These are phyloP conservation scores for Xylaria sp. DNA, from an alignment of 2,329 filamentous ascomycete genomes.

Conservation along the genomic window DNA sequence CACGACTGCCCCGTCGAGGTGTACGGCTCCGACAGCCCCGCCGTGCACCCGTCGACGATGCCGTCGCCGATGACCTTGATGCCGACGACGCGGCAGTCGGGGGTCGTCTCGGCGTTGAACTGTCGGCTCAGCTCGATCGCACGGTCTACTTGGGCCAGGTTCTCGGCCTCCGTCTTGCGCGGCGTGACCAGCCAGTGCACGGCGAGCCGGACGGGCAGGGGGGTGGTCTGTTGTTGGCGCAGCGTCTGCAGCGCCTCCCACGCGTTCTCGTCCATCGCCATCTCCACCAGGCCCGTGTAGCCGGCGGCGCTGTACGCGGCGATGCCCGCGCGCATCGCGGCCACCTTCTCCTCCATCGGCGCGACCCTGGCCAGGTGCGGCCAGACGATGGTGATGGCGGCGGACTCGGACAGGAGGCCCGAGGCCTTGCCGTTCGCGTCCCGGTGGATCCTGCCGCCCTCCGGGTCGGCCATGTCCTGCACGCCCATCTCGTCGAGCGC, in stretches of 20 bases:
- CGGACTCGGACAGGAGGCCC: constrained; percentile 57
- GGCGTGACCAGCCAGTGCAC: constrained; percentile 60
- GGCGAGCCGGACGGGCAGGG: constrained; percentile 51
- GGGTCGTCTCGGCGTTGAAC: constrained; percentile 48
- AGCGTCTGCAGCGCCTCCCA: constrained; percentile 54
- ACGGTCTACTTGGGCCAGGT: constrained; percentile 52
- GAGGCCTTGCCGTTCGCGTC: constrained; percentile 49
- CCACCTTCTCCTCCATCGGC: constrained; percentile 50
- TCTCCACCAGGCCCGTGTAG: constrained; percentile 59
- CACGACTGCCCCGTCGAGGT: constrained; percentile 47
- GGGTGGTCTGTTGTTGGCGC: constrained; percentile 37
- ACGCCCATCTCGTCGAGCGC: constrained; percentile 55
- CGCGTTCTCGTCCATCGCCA: constrained; percentile 61
- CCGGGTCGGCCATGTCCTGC: constrained; percentile 48
- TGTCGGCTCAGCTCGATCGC: constrained; percentile 50
- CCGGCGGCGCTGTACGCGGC: constrained; percentile 52
- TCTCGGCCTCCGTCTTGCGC: constrained; percentile 45
- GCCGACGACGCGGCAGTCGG: constrained; percentile 55
- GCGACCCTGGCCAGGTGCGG: constrained; percentile 54
- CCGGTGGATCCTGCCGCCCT: constrained; percentile 55
- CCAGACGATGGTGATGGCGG: constrained; percentile 57
- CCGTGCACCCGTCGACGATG: constrained; percentile 67
- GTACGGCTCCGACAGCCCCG: constrained; percentile 62
- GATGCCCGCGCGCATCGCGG: constrained; percentile 50
- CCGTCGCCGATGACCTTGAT: constrained; percentile 69